Base-by-base conservation (phyloP, 2,329 filamentous ascomycete species). In the Neonectria neomacrospora region DNA sequence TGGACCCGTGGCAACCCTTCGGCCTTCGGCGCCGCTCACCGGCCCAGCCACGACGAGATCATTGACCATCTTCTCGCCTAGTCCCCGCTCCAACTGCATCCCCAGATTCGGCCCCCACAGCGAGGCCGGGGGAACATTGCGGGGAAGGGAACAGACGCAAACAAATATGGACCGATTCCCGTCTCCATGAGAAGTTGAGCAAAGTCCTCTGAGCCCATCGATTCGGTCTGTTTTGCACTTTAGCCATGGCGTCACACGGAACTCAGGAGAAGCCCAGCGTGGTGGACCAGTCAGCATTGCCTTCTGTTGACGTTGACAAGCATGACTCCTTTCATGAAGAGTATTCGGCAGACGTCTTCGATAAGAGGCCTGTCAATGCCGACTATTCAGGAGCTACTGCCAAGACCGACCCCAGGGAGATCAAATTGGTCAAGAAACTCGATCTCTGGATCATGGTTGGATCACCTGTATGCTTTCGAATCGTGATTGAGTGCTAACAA, bases 391-490 rank as follows among this genome's bases (percentile, higher is more conserved):
- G 54, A 5, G 54, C 54, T 2, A 45, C 45, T 18, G 54, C 47
- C 47, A 58, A 58, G 37, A 58, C 56, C 14, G 56, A 58, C 20
- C 56, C 56, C 9, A 30, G 9, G 3, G 56, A 58, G 56, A 58
- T 58, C 22, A 37, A 34, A 9, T n/a, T 58, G 20, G 56, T 58
- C 32, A 51, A 34, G 32, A 58, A 58, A 7, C 23, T 58, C 5
- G 56, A 58, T 12, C 47, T 50, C 37, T 50, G 56, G 47, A 45
- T 34, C 26, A 58, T 58, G 45, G 26, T 53, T 12, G 18, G 45
- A 2, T 12, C 23, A 11, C 10, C 8, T 6, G 9, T 12, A 20
- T 3, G 2, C 26, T 9, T 8, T 20, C 26, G 6, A 5, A 4
- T 11, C 11, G 9, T 14, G 1, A 20, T n/a, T 3, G 10, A 14